These are phyloP conservation scores for Rhytidiadelphus loreus DNA, from an alignment of 225 moss, liverwort and hornwort species.

Conservation along the genomic window DNA sequence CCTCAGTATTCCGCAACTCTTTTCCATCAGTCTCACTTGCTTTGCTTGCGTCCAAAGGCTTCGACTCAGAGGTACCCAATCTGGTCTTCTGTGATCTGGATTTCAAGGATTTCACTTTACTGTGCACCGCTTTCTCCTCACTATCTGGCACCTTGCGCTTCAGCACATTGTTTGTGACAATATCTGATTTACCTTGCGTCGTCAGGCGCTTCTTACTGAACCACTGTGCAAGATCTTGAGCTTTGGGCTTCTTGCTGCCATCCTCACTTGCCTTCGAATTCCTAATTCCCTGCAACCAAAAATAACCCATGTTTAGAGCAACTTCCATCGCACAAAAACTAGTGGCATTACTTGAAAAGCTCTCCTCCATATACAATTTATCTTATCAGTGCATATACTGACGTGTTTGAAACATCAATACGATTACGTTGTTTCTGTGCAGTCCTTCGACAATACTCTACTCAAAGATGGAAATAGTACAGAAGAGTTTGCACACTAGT, in stretches of 20 bases:
- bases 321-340: neutral
- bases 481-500: neutral
- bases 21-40: neutral
- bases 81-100: neutral
- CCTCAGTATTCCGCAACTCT: neutral
- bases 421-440: neutral
- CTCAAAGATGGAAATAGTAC: neutral
- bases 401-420: neutral
- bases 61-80: neutral
- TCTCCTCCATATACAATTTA: neutral
- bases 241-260: conserved; percentile 58
- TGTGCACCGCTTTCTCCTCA: neutral
- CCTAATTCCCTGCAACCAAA: conserved; percentile 36
- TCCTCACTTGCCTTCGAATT: conserved; percentile 30
- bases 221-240: conserved; percentile 71
- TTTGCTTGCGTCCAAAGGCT: neutral
- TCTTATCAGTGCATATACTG: neutral
- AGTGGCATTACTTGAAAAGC: neutral
- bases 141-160: conserved; percentile 22
- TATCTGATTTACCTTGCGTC: conserved; percentile 8
- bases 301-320: neutral
- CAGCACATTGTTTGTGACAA: conserved; percentile 6
- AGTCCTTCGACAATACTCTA: neutral
- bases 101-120: neutral
- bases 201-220: conserved; percentile 40